Evolutionary conservation across 805 yeast species (phyloP), one percentile per base, ranked within the genome.

Genomic region (Starmera amethionina): DNA sequence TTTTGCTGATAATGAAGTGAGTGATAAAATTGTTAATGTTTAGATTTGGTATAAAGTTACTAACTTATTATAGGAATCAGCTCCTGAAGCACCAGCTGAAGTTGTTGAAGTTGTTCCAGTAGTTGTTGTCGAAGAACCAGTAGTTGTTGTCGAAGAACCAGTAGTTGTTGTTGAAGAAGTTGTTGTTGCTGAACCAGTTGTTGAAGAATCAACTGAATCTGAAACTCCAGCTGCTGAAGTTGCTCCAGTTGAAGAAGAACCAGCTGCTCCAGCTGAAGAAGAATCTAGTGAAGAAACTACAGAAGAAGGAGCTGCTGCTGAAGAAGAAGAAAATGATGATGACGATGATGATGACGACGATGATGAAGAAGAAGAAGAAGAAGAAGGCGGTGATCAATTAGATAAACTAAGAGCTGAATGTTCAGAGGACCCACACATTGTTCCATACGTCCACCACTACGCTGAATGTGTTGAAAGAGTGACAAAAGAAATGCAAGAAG

Each of bases 381-480:
- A 80, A 44, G 88, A 74, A 55, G 72, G 62, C 32, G 75, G 60
- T 36, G 93, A 83, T 58, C 83, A 72, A 56, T 64, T 76, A 43
- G 93, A 82, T 35, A 71, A 65, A 35, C 61, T 82, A 50, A 74
- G 71, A 57, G 81, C 65, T 50, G 86, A 82, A 59, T 87, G 95
- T 65, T 66, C 77, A 40, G 72, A 77, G 47, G 70, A 81, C 37
- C 72, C 70, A 42, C 74, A 75, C 40, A 85, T 95, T 66, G 72
- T 79, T 51, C 78, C 79, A 50, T 75, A 72, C 63, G 73, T 77
- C 57, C 96, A 89, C 67, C 97, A 89, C 67, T 88, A 82, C 68
- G 79, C 82, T 47, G 96, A 90, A 66, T 90, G 98, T 75, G 79
- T 79, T 44, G 97, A 84, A 67, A 86, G 97, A 72, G 97, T 90